phyloP scores from a whole-genome alignment of 345 rosid genomes.

The Pugionium cornutum region DNA sequence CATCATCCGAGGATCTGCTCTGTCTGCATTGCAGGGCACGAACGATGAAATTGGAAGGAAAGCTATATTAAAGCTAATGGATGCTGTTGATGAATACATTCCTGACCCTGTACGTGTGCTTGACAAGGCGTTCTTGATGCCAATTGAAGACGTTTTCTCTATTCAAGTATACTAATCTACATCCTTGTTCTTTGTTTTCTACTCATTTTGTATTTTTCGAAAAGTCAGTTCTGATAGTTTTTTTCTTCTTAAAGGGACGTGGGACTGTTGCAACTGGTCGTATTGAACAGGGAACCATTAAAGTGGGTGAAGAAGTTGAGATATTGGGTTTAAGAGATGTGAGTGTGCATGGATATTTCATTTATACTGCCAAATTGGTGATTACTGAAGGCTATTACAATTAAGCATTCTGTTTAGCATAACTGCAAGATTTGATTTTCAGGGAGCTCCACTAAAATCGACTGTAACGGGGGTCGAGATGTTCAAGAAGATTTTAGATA shows the following conservation, averaged over 20 bases:
- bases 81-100: slow-evolving; percentile 87
- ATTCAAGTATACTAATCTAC: slow-evolving; percentile 57
- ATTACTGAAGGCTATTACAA: background rate
- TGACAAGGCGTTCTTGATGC: slow-evolving; percentile 89
- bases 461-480: slow-evolving; percentile 93
- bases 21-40: slow-evolving; percentile 79
- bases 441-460: slow-evolving; percentile 69
- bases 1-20: slow-evolving; percentile 77
- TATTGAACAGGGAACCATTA: slow-evolving; percentile 84
- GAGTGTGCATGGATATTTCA: background rate
- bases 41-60: slow-evolving; percentile 78
- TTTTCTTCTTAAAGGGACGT: slow-evolving; percentile 64
- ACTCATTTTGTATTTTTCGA: background rate
- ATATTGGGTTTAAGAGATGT: slow-evolving; percentile 58
- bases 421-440: slow-evolving; percentile 30
- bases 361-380: background rate
- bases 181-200: background rate
- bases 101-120: slow-evolving; percentile 90
- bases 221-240: slow-evolving; percentile 5
- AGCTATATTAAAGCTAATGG: slow-evolving; percentile 85
- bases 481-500: slow-evolving; percentile 90
- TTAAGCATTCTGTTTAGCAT: background rate
- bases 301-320: slow-evolving; percentile 97
- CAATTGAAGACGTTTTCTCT: slow-evolving; percentile 93
- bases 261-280: slow-evolving; percentile 96